These are phyloP conservation scores for Penicillium sumatraense DNA, from an alignment of 2,329 filamentous ascomycete species.

Conservation along the genomic window DNA sequence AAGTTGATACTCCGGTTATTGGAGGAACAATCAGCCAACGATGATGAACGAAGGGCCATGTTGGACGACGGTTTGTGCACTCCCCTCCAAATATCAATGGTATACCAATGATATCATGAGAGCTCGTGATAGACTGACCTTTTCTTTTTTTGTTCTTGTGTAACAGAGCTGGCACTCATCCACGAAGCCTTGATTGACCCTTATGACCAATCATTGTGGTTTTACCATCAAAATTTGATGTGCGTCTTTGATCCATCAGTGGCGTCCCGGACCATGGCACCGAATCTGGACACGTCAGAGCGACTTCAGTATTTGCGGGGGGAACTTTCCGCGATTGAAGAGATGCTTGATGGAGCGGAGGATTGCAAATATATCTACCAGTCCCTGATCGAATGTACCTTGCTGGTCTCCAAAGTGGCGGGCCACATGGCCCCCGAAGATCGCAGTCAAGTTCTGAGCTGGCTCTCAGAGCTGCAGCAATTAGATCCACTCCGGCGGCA, in stretches of 20 bases:
- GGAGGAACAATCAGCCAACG: slow-evolving; percentile 69
- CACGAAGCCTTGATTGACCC: slow-evolving; percentile 83
- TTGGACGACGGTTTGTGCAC: slow-evolving; percentile 66
- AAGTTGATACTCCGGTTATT: slow-evolving; percentile 80
- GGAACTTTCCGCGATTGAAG: slow-evolving; percentile 76
- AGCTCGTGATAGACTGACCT: slow-evolving; percentile 3
- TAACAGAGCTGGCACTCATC: slow-evolving; percentile 72
- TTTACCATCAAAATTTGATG: slow-evolving; percentile 90
- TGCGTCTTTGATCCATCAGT: slow-evolving; percentile 63
- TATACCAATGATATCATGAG: neutral
- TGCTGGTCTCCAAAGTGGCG: slow-evolving; percentile 58
- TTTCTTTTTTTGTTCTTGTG: neutral
- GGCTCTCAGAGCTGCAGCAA: slow-evolving; percentile 68
- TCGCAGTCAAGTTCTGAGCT: slow-evolving; percentile 54
- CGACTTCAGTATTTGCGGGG: slow-evolving; percentile 67
- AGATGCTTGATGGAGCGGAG: slow-evolving; percentile 67
- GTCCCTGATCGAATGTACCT: slow-evolving; percentile 75
- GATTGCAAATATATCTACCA: slow-evolving; percentile 91
- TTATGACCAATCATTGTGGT: slow-evolving; percentile 95
- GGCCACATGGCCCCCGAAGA: slow-evolving; percentile 52
- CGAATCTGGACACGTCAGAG: slow-evolving; percentile 64
- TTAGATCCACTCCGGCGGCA: slow-evolving; percentile 76
- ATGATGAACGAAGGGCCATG: slow-evolving; percentile 67
- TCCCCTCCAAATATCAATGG: neutral
- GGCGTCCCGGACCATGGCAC: slow-evolving; percentile 64